A percentile compares a stretch with the other conserved stretches of the same genome.
phyloP scores from a whole-genome alignment of 345 rosid genomes.

The Microthlaspi erraticum region DNA sequence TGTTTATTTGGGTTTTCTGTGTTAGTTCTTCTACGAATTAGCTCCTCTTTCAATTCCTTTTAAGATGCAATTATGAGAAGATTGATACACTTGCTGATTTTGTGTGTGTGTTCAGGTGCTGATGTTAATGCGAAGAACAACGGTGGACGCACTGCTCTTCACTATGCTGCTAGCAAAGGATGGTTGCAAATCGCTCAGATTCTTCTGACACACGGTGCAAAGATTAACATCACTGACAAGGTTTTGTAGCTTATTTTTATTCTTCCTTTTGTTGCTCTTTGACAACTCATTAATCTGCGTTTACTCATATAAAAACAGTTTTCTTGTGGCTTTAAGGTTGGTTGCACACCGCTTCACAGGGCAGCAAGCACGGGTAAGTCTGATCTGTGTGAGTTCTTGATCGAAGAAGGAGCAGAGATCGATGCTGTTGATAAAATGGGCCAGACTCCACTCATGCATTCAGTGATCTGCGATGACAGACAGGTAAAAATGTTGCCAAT shows the following conservation, averaged over 20 bases:
- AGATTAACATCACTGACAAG: conserved; percentile 73
- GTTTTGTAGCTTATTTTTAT: conserved; percentile 42
- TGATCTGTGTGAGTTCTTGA: conserved; percentile 69
- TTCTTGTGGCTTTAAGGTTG: conserved; percentile 57
- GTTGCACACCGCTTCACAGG: conserved; percentile 86
- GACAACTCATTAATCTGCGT: background rate
- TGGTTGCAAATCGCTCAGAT: conserved; percentile 67
- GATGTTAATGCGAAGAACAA: conserved; percentile 75
- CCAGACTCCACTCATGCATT: conserved; percentile 88
- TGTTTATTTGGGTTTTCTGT: conserved; percentile 7
- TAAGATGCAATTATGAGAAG: background rate
- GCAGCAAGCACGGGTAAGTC: conserved; percentile 88
- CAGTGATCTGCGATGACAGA: conserved; percentile 71
- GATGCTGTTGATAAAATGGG: conserved; percentile 80
- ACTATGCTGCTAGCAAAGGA: conserved; percentile 98
- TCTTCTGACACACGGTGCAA: conserved; percentile 70
- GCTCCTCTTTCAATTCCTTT: background rate
- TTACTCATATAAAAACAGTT: background rate
- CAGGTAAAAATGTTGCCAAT: conserved; percentile 49
- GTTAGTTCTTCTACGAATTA: background rate
- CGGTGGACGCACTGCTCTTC: conserved; percentile 91
- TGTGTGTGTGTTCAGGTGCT: conserved; percentile 57
- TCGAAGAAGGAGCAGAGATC: conserved; percentile 93
- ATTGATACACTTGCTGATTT: background rate
- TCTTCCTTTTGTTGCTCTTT: background rate